Evolutionary conservation across 2,329 filamentous ascomycete genomes (phyloP).

Genomic region (Trichoderma simmonsii): DNA sequence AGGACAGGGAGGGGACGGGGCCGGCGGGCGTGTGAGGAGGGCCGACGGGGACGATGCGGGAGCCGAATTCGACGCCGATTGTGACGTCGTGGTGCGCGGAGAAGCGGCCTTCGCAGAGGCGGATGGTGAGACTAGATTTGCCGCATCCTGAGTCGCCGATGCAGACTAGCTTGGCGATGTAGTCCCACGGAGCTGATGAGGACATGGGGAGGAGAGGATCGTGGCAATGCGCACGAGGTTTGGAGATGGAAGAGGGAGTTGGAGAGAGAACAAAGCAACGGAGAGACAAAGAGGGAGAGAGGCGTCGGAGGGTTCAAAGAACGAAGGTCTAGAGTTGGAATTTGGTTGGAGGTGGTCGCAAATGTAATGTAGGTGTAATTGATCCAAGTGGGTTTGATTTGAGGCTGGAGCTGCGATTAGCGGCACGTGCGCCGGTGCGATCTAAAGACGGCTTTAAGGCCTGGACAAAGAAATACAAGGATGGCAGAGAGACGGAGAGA

Average conservation of each 20-base stretch:
- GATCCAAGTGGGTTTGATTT: conserved; percentile 7
- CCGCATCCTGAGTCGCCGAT: conserved; percentile 96
- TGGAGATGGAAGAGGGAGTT: too few relatives aligned
- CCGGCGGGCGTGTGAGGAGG: conserved; percentile 63
- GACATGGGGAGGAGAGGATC: conserved; percentile 43
- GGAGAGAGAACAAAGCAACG: neutral
- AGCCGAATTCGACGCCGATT: conserved; percentile 95
- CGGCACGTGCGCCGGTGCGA: conserved; percentile 4
- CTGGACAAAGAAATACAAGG: neutral
- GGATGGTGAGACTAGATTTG: conserved; percentile 90
- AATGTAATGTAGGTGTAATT: neutral
- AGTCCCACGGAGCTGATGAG: conserved; percentile 77
- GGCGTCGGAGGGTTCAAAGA: neutral
- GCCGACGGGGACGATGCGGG: conserved; percentile 85
- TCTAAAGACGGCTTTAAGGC: neutral
- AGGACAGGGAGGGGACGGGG: conserved; percentile 27
- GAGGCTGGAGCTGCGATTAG: conserved; percentile 7
- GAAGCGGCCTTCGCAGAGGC: conserved; percentile 95
- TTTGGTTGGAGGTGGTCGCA: neutral
- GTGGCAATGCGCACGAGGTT: neutral
- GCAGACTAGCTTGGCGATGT: conserved; percentile 97
- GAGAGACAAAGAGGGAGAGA: neutral
- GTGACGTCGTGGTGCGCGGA: conserved; percentile 93
- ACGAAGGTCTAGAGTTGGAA: neutral
- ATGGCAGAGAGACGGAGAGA: neutral